These are phyloP conservation scores for Coemansia biformis DNA, from an alignment of 192 early-diverging fungal genomes.

Conservation along the genomic window DNA sequence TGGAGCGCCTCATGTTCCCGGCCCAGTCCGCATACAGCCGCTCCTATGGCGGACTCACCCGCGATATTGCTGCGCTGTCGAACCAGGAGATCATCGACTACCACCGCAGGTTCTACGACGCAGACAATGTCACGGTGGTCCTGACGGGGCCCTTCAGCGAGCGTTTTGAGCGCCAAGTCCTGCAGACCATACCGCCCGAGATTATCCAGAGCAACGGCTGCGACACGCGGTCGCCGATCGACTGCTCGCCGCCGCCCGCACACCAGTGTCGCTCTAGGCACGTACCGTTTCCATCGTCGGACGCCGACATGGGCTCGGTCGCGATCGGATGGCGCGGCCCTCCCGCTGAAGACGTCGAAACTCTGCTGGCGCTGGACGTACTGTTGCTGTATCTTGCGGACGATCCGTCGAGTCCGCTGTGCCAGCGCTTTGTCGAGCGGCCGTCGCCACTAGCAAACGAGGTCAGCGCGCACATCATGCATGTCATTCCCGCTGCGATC, in stretches of 20 bases:
- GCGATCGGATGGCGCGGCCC: constrained; percentile 74
- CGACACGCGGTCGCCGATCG: constrained; percentile 24
- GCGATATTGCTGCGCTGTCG: constrained; percentile 62
- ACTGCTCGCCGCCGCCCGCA: constrained; percentile 15
- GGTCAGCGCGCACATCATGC: constrained; percentile 56
- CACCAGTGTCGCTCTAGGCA: background rate
- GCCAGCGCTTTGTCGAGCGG: constrained; percentile 73
- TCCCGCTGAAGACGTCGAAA: constrained; percentile 54
- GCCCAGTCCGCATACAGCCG: constrained; percentile 55
- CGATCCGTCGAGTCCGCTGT: constrained; percentile 62
- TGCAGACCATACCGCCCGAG: constrained; percentile 29
- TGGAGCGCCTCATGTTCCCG: constrained; percentile 43
- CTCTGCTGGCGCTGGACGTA: constrained; percentile 61
- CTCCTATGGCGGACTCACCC: constrained; percentile 74
- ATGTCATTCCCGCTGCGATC: constrained; percentile 54
- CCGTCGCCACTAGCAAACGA: constrained; percentile 57
- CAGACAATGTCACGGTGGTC: constrained; percentile 65
- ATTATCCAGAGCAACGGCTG: constrained; percentile 19
- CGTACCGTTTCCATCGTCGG: constrained; percentile 56
- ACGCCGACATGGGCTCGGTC: constrained; percentile 61
- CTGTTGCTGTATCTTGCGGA: constrained; percentile 68
- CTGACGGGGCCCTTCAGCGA: constrained; percentile 54
- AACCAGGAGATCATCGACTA: constrained; percentile 74
- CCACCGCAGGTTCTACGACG: constrained; percentile 68
- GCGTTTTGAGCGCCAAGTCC: constrained; percentile 32